Evolutionary conservation across 2,329 filamentous ascomycete species (phyloP).

Genomic region (Fusarium circinatum): DNA sequence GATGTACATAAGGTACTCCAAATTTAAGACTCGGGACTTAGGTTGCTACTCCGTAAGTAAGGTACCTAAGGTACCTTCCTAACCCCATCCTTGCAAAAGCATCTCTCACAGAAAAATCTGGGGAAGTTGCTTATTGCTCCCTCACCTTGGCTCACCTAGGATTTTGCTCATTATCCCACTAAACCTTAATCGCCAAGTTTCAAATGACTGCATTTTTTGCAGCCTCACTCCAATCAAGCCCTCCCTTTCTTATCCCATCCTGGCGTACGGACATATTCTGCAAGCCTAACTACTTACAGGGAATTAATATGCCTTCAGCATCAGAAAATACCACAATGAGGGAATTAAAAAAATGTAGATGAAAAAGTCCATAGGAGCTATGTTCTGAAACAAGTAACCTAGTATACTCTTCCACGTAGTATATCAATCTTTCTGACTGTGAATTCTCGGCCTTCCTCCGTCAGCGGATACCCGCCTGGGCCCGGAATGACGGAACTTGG

Average conservation of each 20-base stretch:
- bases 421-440: background rate
- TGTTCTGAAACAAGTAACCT: background rate
- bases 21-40: conserved; percentile 1
- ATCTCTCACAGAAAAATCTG: conserved; percentile 4
- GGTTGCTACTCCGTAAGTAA: no score
- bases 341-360: no score
- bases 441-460: conserved; percentile 42
- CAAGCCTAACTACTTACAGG: background rate
- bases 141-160: conserved; percentile 24
- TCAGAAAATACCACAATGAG: background rate
- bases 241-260: background rate
- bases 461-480: conserved; percentile 17
- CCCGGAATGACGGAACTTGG: conserved; percentile 42
- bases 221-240: background rate
- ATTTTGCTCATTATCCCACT: background rate
- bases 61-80: background rate
- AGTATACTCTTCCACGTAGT: background rate
- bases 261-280: background rate
- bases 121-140: conserved; percentile 21
- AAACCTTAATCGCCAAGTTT: conserved; percentile 1
- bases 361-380: background rate
- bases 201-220: background rate
- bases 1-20: background rate
- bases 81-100: conserved; percentile 7
- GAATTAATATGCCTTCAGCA: background rate